Evolutionary conservation across 2,329 filamentous ascomycete genomes (phyloP).

Genomic region (Epichloe gansuensis): DNA sequence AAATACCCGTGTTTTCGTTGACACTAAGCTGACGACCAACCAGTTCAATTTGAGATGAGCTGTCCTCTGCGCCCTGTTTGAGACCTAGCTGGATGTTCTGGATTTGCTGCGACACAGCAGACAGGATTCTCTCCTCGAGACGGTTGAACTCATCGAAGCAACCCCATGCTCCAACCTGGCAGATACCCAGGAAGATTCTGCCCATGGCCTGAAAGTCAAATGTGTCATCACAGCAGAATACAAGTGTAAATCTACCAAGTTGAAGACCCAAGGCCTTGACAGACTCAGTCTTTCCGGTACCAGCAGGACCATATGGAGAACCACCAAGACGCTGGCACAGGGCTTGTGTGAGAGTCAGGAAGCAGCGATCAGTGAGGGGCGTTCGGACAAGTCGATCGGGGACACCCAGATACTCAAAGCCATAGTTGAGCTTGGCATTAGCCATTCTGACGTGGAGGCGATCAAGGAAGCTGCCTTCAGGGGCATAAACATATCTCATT

Average conservation of each 20-base stretch:
- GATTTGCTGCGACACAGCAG: conserved; percentile 96
- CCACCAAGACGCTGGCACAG: conserved; percentile 90
- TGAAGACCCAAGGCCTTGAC: conserved; percentile 96
- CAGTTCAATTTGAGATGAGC: conserved; percentile 82
- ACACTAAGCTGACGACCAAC: conserved; percentile 84
- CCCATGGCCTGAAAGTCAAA: conserved; percentile 99
- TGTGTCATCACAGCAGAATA: conserved; percentile 98
- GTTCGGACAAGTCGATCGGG: conserved; percentile 93
- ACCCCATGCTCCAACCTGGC: conserved; percentile 97
- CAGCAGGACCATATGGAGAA: conserved; percentile 91
- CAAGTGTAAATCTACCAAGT: conserved; percentile 90
- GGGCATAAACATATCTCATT: conserved; percentile 88
- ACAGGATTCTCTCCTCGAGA: conserved; percentile 92
- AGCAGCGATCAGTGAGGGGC: conserved; percentile 93
- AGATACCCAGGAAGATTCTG: conserved; percentile 96
- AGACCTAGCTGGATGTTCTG: conserved; percentile 98
- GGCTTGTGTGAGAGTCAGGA: conserved; percentile 92
- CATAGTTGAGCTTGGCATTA: conserved; percentile 88
- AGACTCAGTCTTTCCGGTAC: conserved; percentile 97
- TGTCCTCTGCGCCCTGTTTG: conserved; percentile 69
- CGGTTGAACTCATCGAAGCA: conserved; percentile 99
- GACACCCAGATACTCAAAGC: conserved; percentile 95
- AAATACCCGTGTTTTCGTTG: conserved; percentile 89
- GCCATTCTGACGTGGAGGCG: conserved; percentile 91
- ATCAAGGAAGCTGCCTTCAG: conserved; percentile 68